These are phyloP conservation scores for Irpex sp. DNA, from an alignment of 1,284 basidiomycete genomes.

Conservation along the genomic window DNA sequence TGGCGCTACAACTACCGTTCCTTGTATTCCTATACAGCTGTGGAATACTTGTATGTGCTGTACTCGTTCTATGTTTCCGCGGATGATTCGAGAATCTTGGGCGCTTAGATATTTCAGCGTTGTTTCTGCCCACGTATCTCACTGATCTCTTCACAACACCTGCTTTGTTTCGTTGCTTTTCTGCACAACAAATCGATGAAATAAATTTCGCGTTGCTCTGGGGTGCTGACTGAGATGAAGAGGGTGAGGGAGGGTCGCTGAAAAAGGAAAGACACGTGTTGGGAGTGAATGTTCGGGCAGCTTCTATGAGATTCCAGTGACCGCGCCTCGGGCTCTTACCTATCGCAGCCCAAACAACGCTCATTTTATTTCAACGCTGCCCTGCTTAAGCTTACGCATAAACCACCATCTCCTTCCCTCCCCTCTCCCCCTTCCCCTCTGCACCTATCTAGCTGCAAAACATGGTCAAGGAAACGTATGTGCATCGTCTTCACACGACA, in stretches of 20 bases:
- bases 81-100: not conserved
- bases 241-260: not conserved
- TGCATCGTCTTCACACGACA: constrained; percentile 7
- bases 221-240: not conserved
- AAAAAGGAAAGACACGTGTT: constrained; percentile 8
- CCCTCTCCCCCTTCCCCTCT: constrained; percentile 15
- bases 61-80: not conserved
- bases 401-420: constrained; percentile 13
- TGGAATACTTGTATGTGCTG: not conserved
- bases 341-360: constrained; percentile 1
- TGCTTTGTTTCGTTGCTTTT: not conserved
- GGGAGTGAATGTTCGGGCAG: constrained; percentile 6
- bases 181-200: not conserved
- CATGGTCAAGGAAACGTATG: constrained; percentile 73
- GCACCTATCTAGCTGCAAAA: constrained; percentile 13
- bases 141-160: not conserved
- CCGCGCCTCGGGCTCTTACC: not conserved
- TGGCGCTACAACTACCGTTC: too few species aligned
- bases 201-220: not conserved
- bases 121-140: not conserved
- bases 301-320: constrained; percentile 6
- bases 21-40: not conserved
- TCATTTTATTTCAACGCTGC: constrained; percentile 6
- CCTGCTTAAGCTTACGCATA: not conserved
- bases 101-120: not conserved